These are phyloP conservation scores for Coleophoma eucalyptorum DNA, from an alignment of 2,329 filamentous ascomycete species.

Conservation along the genomic window DNA sequence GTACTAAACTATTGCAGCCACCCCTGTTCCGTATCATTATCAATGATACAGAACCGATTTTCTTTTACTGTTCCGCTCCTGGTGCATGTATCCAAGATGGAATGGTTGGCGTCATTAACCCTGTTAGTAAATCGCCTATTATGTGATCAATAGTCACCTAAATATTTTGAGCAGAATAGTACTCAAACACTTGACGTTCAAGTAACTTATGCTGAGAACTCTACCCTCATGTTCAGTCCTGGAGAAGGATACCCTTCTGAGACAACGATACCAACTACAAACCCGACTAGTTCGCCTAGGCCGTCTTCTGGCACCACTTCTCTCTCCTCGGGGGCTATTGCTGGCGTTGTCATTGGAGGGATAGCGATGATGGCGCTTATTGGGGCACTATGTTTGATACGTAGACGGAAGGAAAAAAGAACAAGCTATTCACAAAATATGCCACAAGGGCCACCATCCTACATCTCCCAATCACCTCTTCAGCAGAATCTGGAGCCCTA, in stretches of 20 bases:
- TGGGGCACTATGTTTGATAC: too few species aligned
- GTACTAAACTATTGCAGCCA: conserved; percentile 14
- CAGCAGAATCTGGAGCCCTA: too few species aligned
- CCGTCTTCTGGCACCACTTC: too few species aligned
- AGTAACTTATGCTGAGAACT: conserved; percentile 39
- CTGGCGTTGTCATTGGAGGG: too few species aligned
- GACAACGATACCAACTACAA: conserved; percentile 17
- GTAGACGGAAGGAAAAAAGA: too few species aligned
- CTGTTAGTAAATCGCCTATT: conserved; percentile 36
- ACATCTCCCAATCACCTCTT: too few species aligned
- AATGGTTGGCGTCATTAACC: conserved; percentile 77
- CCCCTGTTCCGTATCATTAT: conserved; percentile 41
- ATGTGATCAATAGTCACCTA: not conserved
- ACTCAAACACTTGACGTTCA: conserved; percentile 45
- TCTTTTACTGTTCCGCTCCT: conserved; percentile 67
- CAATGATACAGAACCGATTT: conserved; percentile 61
- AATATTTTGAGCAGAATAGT: conserved; percentile 30
- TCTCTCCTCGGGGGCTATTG: too few species aligned
- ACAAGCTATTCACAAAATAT: too few species aligned
- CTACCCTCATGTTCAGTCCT: conserved; percentile 50
- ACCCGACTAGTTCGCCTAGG: too few species aligned
- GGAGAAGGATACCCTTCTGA: conserved; percentile 52
- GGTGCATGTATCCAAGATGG: conserved; percentile 58
- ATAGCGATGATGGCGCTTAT: too few species aligned
- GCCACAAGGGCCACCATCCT: too few species aligned